Conservation (phyloP, 192 early-diverging fungal genomes). For the Haplosporangium gracile region DNA sequence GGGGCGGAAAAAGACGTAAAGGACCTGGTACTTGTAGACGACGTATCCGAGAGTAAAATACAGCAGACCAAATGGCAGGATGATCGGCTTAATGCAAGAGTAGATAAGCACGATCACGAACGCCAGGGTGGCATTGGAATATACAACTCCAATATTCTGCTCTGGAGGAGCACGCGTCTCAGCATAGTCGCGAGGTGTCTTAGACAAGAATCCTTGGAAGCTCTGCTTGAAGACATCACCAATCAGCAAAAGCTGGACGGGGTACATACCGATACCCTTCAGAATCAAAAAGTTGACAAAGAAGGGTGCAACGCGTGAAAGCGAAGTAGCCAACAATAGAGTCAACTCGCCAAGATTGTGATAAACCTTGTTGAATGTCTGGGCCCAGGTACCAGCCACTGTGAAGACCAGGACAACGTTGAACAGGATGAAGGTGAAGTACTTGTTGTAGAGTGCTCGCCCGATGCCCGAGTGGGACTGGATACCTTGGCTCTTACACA, state of each 20-base stretch:
- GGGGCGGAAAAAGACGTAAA: constrained; percentile 85
- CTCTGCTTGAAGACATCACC: constrained; percentile 71
- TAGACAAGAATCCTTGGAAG: constrained; percentile 72
- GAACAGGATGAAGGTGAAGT: constrained; percentile 82
- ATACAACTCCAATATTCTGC: constrained; percentile 78
- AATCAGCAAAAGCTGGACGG: constrained; percentile 78
- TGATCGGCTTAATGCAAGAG: constrained; percentile 80
- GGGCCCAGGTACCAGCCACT: constrained; percentile 76
- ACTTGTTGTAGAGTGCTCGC: constrained; percentile 66
- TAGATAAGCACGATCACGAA: constrained; percentile 83
- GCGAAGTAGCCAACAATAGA: constrained; percentile 71
- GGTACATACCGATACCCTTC: constrained; percentile 77
- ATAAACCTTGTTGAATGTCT: constrained; percentile 72
- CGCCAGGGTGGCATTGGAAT: constrained; percentile 77
- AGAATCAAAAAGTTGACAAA: constrained; percentile 83
- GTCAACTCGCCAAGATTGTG: constrained; percentile 73
- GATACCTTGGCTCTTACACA: constrained; percentile 62
- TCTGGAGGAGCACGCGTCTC: constrained; percentile 78
- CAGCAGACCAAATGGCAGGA: constrained; percentile 75
- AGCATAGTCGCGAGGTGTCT: constrained; percentile 85
- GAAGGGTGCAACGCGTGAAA: constrained; percentile 81
- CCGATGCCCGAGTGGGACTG: constrained; percentile 57
- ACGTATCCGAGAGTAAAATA: constrained; percentile 78
- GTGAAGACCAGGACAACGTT: constrained; percentile 85
- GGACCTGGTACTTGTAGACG: constrained; percentile 81